These are phyloP conservation scores for Talaromyces trachyspermus DNA, from an alignment of 495 filamentous ascomycete species.

Conservation along the genomic window DNA sequence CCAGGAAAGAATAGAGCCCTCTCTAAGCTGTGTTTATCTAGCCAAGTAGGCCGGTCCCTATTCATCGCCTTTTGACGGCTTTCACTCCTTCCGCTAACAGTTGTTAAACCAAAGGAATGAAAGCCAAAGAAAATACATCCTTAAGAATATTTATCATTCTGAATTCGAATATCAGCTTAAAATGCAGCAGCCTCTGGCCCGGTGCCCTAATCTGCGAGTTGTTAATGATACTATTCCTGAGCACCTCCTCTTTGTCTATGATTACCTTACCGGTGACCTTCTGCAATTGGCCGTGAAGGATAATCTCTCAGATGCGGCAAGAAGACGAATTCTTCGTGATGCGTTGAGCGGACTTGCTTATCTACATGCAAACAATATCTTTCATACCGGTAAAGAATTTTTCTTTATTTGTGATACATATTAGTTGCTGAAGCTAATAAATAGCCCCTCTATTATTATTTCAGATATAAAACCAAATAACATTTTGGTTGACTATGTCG, in stretches of 20 bases:
- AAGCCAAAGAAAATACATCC: not conserved
- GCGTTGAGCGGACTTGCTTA: not conserved
- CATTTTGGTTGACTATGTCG: not conserved
- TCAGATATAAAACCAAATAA: not conserved
- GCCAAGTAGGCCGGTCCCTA: not conserved
- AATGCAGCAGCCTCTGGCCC: not conserved
- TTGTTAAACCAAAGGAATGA: not conserved
- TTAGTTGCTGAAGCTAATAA: not conserved
- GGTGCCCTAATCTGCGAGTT: not conserved
- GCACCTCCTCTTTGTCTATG: not conserved
- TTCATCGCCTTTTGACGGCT: not conserved
- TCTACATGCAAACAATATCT: not conserved
- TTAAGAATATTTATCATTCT: not conserved
- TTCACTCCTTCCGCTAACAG: not conserved
- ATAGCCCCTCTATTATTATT: not conserved
- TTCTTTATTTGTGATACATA: not conserved
- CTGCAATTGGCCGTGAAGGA: not conserved
- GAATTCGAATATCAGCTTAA: not conserved
- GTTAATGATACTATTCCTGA: not conserved
- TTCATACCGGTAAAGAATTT: not conserved
- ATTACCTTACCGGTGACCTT: not conserved
- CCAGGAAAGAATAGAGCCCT: not conserved
- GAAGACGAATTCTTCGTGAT: not conserved
- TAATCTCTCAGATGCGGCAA: not conserved
- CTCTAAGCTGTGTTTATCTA: not conserved